Evolutionary conservation across 371 early-diverging fungal species (phyloP).

Genomic region (Batkoa obscura): DNA sequence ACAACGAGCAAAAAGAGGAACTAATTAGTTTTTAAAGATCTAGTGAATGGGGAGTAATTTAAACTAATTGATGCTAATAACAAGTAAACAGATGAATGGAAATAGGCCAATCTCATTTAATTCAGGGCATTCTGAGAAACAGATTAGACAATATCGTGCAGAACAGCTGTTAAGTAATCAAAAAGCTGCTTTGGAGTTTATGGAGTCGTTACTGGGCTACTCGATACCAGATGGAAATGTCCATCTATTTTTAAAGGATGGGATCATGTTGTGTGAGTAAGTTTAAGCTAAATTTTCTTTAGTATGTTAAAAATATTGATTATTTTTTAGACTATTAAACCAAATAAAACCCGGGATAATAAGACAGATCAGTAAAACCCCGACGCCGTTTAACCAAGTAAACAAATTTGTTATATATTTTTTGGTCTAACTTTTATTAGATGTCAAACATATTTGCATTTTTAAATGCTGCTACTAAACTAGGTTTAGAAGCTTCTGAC

Average conservation of each 20-base stretch:
- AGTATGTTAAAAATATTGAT: neutral
- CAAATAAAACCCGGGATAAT: constrained; percentile 48
- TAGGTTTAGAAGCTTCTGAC: constrained; percentile 51
- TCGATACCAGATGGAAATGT: constrained; percentile 23
- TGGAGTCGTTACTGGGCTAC: constrained; percentile 24
- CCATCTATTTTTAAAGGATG: constrained; percentile 42
- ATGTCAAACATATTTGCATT: constrained; percentile 66
- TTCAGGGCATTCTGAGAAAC: constrained; percentile 1
- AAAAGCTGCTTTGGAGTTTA: constrained; percentile 24
- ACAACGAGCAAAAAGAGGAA: too few species aligned
- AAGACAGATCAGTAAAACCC: constrained; percentile 38
- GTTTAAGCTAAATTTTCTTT: constrained; percentile 4
- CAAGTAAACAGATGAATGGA: neutral
- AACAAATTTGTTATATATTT: neutral
- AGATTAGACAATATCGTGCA: constrained; percentile 12
- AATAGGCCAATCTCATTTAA: neutral
- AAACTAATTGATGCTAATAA: too few species aligned
- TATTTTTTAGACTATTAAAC: constrained; percentile 37
- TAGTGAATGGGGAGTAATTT: too few species aligned
- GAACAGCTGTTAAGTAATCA: constrained; percentile 24
- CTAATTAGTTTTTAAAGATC: too few species aligned
- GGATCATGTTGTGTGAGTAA: constrained; percentile 62
- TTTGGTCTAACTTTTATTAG: constrained; percentile 15
- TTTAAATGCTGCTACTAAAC: constrained; percentile 32
- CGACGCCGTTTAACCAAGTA: constrained; percentile 57